A percentile compares a stretch with the other conserved stretches of the same genome.
These are phyloP conservation scores for Paramecium octaurelia DNA, from an alignment of 73 alveolate genomes.

Conservation along the genomic window DNA sequence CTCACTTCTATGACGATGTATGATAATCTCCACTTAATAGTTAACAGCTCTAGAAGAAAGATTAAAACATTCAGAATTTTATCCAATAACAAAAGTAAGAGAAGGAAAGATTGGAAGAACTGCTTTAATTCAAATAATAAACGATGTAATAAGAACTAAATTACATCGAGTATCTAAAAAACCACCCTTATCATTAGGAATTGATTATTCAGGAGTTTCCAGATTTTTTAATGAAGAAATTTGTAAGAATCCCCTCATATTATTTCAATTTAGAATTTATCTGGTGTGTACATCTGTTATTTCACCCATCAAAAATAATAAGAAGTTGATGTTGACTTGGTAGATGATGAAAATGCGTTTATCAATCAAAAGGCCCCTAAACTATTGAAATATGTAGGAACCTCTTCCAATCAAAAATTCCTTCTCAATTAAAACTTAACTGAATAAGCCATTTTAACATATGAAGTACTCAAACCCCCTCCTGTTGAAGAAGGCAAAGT, in stretches of 20 bases:
- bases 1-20: background rate
- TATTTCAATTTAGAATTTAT: background rate
- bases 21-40: background rate
- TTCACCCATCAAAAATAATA: background rate
- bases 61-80: background rate
- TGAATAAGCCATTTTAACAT: conserved; percentile 20
- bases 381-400: conserved; percentile 21
- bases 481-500: conserved; percentile 37
- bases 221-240: background rate
- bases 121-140: background rate
- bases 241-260: background rate
- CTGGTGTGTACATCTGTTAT: conserved; percentile 1
- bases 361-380: background rate
- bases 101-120: background rate
- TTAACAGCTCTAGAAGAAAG: background rate
- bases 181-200: conserved; percentile 20
- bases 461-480: conserved; percentile 36
- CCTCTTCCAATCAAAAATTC: background rate
- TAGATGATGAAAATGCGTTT: conserved; percentile 30
- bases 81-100: background rate
- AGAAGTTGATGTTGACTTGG: conserved; percentile 30
- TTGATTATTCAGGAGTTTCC: background rate
- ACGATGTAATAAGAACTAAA: background rate
- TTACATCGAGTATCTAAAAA: background rate
- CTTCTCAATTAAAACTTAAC: background rate